A percentile compares a stretch with the other conserved stretches of the same genome.
phyloP scores from a whole-genome alignment of 495 filamentous ascomycete species.

The Neurospora sp. region DNA sequence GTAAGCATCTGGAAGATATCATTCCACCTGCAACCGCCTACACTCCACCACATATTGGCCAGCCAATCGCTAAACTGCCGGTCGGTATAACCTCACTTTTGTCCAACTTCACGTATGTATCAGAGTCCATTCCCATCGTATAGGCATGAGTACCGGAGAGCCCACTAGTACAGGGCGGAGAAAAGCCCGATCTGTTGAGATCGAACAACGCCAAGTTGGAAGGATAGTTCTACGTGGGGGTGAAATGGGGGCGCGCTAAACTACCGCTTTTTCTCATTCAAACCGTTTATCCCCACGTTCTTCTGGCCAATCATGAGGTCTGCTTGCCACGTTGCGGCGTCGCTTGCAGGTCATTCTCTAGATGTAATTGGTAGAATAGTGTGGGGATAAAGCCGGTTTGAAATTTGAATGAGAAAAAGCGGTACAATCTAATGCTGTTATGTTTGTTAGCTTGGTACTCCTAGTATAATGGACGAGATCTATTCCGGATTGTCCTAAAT shows the following conservation, averaged over 20 bases:
- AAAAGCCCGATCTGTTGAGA: background rate
- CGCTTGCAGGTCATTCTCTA: too few species aligned
- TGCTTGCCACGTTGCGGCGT: too few species aligned
- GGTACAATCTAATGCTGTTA: too few species aligned
- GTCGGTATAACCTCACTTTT: background rate
- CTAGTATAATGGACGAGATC: too few species aligned
- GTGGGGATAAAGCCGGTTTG: too few species aligned
- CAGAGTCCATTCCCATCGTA: background rate
- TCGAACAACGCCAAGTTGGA: background rate
- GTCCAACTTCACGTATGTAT: background rate
- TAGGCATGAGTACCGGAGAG: background rate
- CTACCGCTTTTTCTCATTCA: background rate
- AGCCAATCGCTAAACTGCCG: background rate
- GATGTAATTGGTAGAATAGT: too few species aligned
- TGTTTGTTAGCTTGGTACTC: too few species aligned
- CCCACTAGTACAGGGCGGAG: background rate
- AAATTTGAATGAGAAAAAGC: too few species aligned
- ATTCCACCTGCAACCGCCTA: background rate
- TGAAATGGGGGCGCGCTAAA: background rate
- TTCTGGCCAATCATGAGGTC: too few species aligned
- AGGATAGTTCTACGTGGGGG: background rate
- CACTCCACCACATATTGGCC: background rate
- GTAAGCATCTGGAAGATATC: background rate
- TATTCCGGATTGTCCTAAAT: too few species aligned
- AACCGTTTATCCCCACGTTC: too few species aligned